These are phyloP conservation scores for Sanghuangporus baumii DNA, from an alignment of 1,284 basidiomycete genomes.

Conservation along the genomic window DNA sequence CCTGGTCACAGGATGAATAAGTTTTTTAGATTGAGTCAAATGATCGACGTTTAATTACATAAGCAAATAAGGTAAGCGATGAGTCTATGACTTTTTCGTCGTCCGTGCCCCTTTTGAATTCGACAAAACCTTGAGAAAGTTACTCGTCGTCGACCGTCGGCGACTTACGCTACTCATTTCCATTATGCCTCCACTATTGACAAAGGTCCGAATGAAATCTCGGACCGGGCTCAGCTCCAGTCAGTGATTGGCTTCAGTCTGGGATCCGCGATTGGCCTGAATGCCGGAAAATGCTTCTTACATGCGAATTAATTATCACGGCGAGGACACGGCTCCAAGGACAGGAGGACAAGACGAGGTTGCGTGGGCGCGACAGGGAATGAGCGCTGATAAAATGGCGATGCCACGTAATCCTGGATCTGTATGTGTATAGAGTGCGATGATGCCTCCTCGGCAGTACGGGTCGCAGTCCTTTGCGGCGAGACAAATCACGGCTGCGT, in stretches of 20 bases:
- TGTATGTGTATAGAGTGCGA: not conserved
- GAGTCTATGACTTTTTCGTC: too few relatives aligned
- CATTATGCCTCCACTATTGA: not conserved
- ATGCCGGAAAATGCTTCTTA: too few relatives aligned
- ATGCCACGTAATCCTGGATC: not conserved
- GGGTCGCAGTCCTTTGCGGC: not conserved
- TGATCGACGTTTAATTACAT: not conserved
- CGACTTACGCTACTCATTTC: not conserved
- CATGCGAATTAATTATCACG: too few relatives aligned
- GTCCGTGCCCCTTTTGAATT: too few relatives aligned
- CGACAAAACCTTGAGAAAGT: too few relatives aligned
- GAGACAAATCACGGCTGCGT: not conserved
- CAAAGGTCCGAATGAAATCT: not conserved
- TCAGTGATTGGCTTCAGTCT: not conserved
- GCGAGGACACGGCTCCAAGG: not conserved
- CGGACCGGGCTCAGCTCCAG: not conserved
- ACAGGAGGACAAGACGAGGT: not conserved
- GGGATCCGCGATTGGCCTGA: too few relatives aligned
- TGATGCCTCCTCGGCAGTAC: not conserved
- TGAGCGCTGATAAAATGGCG: not conserved
- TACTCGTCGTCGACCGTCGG: not conserved
- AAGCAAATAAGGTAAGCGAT: not conserved
- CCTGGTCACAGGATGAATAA: not conserved
- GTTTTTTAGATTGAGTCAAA: not conserved
- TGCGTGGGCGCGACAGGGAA: not conserved